Evolutionary conservation across 23 red algal genomes (phyloP), one percentile per base, ranked within the genome.

Genomic region (Agarophyton chilense): DNA sequence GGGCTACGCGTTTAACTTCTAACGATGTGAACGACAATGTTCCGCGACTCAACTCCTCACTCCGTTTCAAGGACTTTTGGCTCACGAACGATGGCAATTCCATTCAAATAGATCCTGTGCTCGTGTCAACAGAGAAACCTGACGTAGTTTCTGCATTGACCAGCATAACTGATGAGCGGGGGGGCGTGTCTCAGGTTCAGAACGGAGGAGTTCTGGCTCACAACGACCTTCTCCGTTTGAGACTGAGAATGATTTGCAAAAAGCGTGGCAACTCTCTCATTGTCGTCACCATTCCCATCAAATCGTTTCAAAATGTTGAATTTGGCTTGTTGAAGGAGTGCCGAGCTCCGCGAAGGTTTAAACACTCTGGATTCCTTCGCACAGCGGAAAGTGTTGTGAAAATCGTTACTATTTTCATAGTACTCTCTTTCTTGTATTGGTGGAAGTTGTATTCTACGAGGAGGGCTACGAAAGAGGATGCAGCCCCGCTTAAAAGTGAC

Each of bases 271-370:
- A 42, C 22, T 71, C 89, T 42, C 52, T 77, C 17, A 53, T 92
- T 39, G 51, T 92, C 11, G 63, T 92, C 25, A 92, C 89, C 17
- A 34, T 92, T 40, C 89, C 89, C 38, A 73, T 84, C 34, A 83
- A 75, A 25, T 65, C 79, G 16, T 92, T 84, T 77, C 25, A 34
- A 36, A 92, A 92, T 29, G 79, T 92, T 26, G 89, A 92, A 19
- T 84, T 83, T 64, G 89, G 89, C 28, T 83, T 92, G 52, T 19
- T 92, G 18, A 92, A 92, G 36, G 60, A 52, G 58, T 92, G 89
- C 41, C 44, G 72, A 42, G 68, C 85, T 10, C 85, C 85, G 24
- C 46, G 68, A 65, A 47, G 73, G 17, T 78, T 77, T 51, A 58
- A 61, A 63, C 66, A 77, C 22, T 79, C 71, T 11, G 85, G 85